phyloP scores from a whole-genome alignment of 2,329 filamentous ascomycete genomes.

The Xylariaceae sp. region DNA sequence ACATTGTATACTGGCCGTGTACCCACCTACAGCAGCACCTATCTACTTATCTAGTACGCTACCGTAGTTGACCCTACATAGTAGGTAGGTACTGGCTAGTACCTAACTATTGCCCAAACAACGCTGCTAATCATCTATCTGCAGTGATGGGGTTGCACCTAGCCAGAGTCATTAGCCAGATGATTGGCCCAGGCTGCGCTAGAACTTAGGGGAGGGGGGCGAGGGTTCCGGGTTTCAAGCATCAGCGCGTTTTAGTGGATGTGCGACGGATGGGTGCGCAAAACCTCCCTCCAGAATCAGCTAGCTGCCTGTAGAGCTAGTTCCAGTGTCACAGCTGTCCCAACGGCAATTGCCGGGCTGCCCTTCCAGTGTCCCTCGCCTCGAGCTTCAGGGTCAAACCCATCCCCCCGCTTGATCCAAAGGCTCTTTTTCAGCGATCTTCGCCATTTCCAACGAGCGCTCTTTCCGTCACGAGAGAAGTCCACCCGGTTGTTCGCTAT shows the following conservation, averaged over 20 bases:
- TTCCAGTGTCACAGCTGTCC: slow-evolving; percentile 20
- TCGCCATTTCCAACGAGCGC: slow-evolving; percentile 7
- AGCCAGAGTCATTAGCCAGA: slow-evolving; percentile 17
- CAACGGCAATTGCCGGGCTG: slow-evolving; percentile 25
- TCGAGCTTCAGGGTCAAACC: slow-evolving; percentile 30
- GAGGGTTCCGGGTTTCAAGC: slow-evolving; percentile 2
- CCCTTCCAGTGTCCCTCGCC: slow-evolving; percentile 10
- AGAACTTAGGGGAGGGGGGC: slow-evolving; percentile 13
- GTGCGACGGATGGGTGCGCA: slow-evolving; percentile 3
- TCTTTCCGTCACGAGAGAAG: neutral
- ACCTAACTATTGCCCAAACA: neutral
- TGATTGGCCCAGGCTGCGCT: slow-evolving; percentile 24
- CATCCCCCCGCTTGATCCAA: slow-evolving; percentile 22
- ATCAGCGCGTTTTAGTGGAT: neutral
- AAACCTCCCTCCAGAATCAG: neutral
- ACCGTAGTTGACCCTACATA: neutral
- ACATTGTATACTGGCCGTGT: no score
- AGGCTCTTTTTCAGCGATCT: slow-evolving; percentile 19
- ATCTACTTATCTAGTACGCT: neutral
- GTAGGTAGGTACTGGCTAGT: no score
- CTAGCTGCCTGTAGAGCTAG: slow-evolving; percentile 12
- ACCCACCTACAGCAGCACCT: no score
- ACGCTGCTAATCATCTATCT: neutral
- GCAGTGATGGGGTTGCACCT: slow-evolving; percentile 27
- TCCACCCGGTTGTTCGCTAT: no score